phyloP scores from a whole-genome alignment of 148 eudicot genomes.

The Hydrangea macrophylla region DNA sequence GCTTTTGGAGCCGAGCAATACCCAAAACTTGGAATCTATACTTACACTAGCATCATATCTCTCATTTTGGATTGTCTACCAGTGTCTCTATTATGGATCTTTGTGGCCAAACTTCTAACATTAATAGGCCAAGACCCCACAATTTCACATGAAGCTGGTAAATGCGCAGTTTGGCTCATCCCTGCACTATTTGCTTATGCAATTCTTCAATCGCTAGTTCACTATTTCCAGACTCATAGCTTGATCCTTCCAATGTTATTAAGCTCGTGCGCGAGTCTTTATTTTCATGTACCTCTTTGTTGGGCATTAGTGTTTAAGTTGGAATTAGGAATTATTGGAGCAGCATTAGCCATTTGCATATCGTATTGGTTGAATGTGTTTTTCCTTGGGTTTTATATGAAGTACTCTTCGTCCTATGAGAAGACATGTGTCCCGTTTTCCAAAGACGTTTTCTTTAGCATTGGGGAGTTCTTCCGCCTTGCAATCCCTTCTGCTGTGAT shows the following conservation, averaged over 20 bases:
- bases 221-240: conserved; percentile 41
- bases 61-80: conserved; percentile 34
- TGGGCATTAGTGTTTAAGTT: conserved; percentile 39
- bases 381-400: conserved; percentile 34
- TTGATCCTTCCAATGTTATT: conserved; percentile 39
- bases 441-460: conserved; percentile 19
- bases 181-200: conserved; percentile 37
- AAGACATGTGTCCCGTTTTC: conserved; percentile 31
- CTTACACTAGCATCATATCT: conserved; percentile 34
- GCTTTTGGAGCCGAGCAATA: conserved; percentile 47
- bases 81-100: conserved; percentile 35
- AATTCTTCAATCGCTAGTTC: conserved; percentile 26
- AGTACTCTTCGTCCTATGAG: conserved; percentile 33
- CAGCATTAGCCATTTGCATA: conserved; percentile 37
- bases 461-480: conserved; percentile 29
- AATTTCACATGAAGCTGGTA: conserved; percentile 38
- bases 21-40: conserved; percentile 33
- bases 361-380: conserved; percentile 33
- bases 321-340: conserved; percentile 32
- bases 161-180: conserved; percentile 29
- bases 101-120: conserved; percentile 30
- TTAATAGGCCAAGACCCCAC: conserved; percentile 45
- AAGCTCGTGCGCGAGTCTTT: conserved; percentile 21
- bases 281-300: conserved; percentile 32
- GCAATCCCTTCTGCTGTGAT: conserved; percentile 50